A percentile compares a stretch with the other conserved stretches of the same genome.
Evolutionary conservation across 2,329 filamentous ascomycete species (phyloP).

Genomic region (Neurospora crassa): DNA sequence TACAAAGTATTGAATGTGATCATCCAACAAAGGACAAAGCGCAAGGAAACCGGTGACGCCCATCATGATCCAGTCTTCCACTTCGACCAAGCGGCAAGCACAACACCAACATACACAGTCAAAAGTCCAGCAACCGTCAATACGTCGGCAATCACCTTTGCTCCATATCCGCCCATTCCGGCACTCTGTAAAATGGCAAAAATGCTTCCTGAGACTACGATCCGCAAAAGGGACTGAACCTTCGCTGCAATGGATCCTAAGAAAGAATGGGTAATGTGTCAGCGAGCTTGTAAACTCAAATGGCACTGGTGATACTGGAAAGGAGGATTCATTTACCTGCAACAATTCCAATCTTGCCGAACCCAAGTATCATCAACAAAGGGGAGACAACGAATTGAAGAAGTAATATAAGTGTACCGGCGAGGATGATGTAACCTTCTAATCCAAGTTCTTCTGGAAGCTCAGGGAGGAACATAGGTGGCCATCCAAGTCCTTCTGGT

Average conservation of each 20-base stretch:
- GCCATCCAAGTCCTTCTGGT: not conserved
- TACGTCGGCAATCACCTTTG: not conserved
- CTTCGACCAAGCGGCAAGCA: not conserved
- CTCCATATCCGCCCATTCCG: not conserved
- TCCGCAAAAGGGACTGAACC: accelerated
- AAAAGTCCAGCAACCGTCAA: not conserved
- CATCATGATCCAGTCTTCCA: not conserved
- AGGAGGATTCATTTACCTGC: not conserved
- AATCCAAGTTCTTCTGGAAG: not conserved
- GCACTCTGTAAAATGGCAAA: not conserved
- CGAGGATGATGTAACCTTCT: not conserved
- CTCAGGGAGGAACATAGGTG: not conserved
- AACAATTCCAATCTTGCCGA: not conserved
- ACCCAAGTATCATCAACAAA: not conserved
- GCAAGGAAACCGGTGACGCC: not conserved
- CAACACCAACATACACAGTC: not conserved
- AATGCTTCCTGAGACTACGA: accelerated
- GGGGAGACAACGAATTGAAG: not conserved
- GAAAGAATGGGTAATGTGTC: not conserved
- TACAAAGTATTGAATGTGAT: not conserved
- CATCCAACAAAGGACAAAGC: not conserved
- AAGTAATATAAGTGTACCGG: not conserved
- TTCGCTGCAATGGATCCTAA: not conserved
- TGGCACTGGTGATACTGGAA: no score
- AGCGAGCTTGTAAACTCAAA: not conserved